Percentiles rank a stretch among this genome's conserved stretches.
Evolutionary conservation across 1,284 basidiomycete genomes (phyloP).

Genomic region (Spongispora temasekensis): DNA sequence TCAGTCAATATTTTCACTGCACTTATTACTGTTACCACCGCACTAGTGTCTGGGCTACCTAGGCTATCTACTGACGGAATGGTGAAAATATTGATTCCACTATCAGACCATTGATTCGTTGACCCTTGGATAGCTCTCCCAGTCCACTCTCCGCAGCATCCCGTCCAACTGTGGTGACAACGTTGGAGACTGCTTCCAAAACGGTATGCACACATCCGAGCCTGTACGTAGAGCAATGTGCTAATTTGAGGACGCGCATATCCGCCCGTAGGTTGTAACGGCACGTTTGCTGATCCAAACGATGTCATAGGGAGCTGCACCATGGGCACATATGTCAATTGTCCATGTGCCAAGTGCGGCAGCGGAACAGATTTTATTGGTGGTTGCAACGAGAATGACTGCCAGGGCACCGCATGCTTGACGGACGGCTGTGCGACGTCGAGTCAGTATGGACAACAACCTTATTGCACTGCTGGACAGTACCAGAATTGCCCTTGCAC

Average conservation of each 20-base stretch:
- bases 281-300: background rate
- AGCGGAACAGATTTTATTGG: background rate
- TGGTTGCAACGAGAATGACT: background rate
- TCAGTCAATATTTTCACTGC: background rate
- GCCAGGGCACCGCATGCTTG: too few species aligned
- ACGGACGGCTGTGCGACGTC: background rate
- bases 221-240: background rate
- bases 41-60: background rate
- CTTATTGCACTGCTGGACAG: background rate
- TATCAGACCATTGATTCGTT: too few species aligned
- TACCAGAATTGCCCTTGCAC: background rate
- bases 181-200: background rate
- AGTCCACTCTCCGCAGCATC: background rate
- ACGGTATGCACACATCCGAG: background rate
- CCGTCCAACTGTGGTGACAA: background rate
- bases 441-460: accelerated
- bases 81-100: too few species aligned
- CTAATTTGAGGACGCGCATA: background rate
- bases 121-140: background rate
- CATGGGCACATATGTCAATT: background rate
- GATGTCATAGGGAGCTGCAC: background rate
- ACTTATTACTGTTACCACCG: background rate
- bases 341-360: background rate
- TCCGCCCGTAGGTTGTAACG: background rate
- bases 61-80: too few species aligned